Evolutionary conservation across 1,284 basidiomycete species (phyloP).

Genomic region (Prillingera fragicola): DNA sequence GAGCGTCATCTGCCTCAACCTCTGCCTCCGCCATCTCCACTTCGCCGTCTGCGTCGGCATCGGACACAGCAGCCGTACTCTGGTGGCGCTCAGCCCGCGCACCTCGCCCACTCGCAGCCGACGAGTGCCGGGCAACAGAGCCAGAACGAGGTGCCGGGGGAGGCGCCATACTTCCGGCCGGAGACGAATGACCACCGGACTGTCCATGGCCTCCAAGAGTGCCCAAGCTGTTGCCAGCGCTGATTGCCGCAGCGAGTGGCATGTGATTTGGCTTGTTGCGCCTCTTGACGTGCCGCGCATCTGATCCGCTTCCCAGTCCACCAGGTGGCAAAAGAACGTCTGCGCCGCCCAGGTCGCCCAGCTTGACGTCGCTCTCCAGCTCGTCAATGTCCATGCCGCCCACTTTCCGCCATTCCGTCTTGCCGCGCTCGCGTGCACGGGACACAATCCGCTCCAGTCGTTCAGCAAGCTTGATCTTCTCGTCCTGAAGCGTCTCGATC

Average conservation of each 20-base stretch:
- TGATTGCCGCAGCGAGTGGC: conserved; percentile 8
- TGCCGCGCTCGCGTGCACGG: conserved; percentile 38
- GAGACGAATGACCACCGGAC: too few species aligned
- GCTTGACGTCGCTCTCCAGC: conserved; percentile 18
- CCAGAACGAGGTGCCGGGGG: conserved; percentile 8
- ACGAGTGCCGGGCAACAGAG: conserved; percentile 1
- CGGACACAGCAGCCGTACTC: conserved; percentile 15
- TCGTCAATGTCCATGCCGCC: conserved; percentile 43
- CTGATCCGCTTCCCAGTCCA: conserved; percentile 32
- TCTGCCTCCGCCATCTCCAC: conserved; percentile 24
- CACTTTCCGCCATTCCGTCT: conserved; percentile 42
- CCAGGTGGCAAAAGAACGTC: conserved; percentile 35
- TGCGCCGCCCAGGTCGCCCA: conserved; percentile 33
- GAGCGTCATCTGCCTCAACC: conserved; percentile 49
- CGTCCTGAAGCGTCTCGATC: conserved; percentile 41
- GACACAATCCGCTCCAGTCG: conserved; percentile 42
- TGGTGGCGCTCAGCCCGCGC: conserved; percentile 15
- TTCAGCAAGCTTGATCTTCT: conserved; percentile 44
- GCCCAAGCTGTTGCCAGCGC: conserved; percentile 5
- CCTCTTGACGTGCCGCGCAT: conserved; percentile 10
- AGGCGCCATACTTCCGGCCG: conserved; percentile 2
- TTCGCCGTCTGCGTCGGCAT: conserved; percentile 26
- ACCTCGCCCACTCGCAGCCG: conserved; percentile 1
- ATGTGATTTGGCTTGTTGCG: conserved; percentile 7
- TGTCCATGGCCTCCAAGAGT: neutral